phyloP scores from a whole-genome alignment of 1,139 yeast genomes.

The Debaryomycetaceae sp. region DNA sequence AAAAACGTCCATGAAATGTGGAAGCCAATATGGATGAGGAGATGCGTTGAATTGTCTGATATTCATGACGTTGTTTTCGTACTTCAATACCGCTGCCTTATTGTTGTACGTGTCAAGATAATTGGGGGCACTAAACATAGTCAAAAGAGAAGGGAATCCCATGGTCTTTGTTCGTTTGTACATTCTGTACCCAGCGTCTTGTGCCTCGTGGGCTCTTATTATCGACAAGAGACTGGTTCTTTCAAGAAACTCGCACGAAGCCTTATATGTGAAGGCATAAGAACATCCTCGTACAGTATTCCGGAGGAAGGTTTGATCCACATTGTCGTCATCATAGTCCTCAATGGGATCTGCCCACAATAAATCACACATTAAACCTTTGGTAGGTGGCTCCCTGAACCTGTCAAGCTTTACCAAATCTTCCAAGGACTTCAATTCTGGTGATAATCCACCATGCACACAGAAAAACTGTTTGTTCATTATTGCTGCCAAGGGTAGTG shows the following conservation, averaged over 20 bases:
- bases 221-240: conserved; percentile 76
- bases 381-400: conserved; percentile 90
- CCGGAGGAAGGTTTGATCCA: conserved; percentile 49
- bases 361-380: conserved; percentile 91
- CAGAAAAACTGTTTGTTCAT: conserved; percentile 95
- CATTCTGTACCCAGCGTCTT: conserved; percentile 95
- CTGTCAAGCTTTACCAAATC: conserved; percentile 72
- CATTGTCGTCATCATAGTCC: conserved; percentile 70
- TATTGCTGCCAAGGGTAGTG: conserved; percentile 88
- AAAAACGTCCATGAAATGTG: conserved; percentile 95
- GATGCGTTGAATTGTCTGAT: conserved; percentile 90
- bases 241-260: conserved; percentile 78
- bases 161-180: conserved; percentile 80
- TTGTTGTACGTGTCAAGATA: conserved; percentile 90
- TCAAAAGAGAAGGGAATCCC: conserved; percentile 90
- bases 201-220: conserved; percentile 96
- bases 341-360: conserved; percentile 96
- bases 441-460: conserved; percentile 96
- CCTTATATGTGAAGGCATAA: conserved; percentile 81
- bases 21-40: conserved; percentile 97
- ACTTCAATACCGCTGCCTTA: conserved; percentile 92
- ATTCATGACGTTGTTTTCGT: conserved; percentile 90
- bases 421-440: conserved; percentile 68
- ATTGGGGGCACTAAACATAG: conserved; percentile 95
- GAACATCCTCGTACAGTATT: conserved; percentile 92